Percentiles rank a stretch among this genome's conserved stretches.
Conservation (phyloP, 306 rosid genomes). For the Parietaria judaica region DNA sequence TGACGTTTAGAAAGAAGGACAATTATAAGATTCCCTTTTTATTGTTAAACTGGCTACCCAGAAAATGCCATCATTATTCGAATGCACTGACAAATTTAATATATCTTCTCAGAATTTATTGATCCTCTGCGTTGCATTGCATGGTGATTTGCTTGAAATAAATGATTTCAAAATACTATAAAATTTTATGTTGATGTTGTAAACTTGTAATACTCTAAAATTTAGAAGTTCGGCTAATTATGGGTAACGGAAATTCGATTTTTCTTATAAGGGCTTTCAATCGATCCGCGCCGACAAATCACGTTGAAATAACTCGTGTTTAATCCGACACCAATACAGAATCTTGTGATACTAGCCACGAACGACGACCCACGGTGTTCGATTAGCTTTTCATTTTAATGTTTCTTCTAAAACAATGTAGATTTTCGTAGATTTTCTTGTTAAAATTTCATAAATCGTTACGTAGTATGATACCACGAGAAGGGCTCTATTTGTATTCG, state of each 20-base stretch:
- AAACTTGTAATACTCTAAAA: slow-evolving; percentile 22
- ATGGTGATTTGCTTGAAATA: background rate
- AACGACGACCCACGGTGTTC: no score
- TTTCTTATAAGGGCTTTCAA: no score
- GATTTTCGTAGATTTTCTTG: no score
- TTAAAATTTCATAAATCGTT: no score
- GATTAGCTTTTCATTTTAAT: no score
- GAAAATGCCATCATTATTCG: background rate
- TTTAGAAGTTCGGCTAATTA: slow-evolving; percentile 34
- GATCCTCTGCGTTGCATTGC: background rate
- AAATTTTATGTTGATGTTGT: no score
- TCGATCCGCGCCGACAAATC: no score
- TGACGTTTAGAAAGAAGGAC: background rate
- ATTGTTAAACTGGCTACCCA: background rate
- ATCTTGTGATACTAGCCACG: background rate
- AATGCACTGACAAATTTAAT: background rate
- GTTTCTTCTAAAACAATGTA: no score
- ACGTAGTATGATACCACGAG: no score
- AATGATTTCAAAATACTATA: background rate
- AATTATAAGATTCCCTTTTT: background rate
- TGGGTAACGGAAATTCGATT: no score
- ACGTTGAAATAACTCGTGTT: no score
- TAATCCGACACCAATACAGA: background rate
- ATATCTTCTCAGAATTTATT: background rate
- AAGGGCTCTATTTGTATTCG: no score